Percentiles rank a stretch among this genome's conserved stretches.
phyloP scores from a whole-genome alignment of 2,329 filamentous ascomycete species.

The Atkinsonella texensis region DNA sequence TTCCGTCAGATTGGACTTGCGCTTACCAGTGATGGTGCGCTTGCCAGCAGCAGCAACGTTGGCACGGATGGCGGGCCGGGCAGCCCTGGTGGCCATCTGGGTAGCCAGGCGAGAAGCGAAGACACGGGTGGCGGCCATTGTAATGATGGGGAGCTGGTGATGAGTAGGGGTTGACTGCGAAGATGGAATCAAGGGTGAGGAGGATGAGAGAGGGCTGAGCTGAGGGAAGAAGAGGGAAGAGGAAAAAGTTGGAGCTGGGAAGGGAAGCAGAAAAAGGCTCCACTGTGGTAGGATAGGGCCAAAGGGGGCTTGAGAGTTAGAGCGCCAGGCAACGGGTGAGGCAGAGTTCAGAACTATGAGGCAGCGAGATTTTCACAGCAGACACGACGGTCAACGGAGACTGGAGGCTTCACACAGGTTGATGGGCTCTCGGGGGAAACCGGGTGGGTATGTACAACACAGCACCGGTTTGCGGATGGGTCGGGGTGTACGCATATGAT shows the following conservation, averaged over 20 bases:
- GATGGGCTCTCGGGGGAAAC: conserved; percentile 22
- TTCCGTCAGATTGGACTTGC: conserved; percentile 11
- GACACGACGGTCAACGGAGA: conserved; percentile 8
- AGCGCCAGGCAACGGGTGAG: conserved; percentile 21
- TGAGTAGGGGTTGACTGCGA: conserved; percentile 18
- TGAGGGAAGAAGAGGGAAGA: conserved; percentile 28
- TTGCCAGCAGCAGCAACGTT: conserved; percentile 54
- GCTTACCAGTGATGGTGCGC: conserved; percentile 66
- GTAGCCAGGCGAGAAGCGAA: conserved; percentile 67
- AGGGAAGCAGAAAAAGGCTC: conserved; percentile 22
- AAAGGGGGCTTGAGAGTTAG: conserved; percentile 22
- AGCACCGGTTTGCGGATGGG: conserved; percentile 15
- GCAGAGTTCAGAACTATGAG: conserved; percentile 11
- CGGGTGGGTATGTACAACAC: conserved; percentile 19
- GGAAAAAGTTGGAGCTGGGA: conserved; percentile 25
- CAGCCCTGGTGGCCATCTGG: conserved; percentile 66
- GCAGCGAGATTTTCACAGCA: conserved; percentile 20
- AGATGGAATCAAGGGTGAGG: conserved; percentile 23
- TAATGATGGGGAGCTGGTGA: conserved; percentile 37
- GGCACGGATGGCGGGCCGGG: conserved; percentile 61
- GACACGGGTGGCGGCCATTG: conserved; percentile 72
- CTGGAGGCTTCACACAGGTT: conserved; percentile 11
- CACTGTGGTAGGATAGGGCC: conserved; percentile 19
- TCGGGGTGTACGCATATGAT: conserved; percentile 7
- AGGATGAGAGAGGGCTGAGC: conserved; percentile 20